Conservation (phyloP, 2,329 filamentous ascomycete genomes). For the Aspergillus quadrilineatus region DNA sequence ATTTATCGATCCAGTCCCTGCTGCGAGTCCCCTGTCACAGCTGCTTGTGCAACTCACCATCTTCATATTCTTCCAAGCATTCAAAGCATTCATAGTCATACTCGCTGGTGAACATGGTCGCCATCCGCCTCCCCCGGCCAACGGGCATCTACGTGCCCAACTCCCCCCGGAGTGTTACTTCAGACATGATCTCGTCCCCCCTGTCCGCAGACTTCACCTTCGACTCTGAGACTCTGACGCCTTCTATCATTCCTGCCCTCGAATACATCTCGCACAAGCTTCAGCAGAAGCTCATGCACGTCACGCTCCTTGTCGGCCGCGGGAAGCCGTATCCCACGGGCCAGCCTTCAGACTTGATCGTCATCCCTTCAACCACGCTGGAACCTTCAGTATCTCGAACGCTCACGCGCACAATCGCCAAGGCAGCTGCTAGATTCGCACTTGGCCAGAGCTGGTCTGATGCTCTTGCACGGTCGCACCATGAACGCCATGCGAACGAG, state of each 20-base stretch:
- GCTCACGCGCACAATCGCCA: constrained; percentile 36
- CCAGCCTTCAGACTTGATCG: constrained; percentile 38
- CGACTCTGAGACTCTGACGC: constrained; percentile 37
- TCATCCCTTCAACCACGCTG: constrained; percentile 38
- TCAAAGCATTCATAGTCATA: background rate
- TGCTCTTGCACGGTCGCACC: constrained; percentile 36
- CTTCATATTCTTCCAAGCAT: background rate
- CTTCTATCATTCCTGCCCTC: constrained; percentile 39
- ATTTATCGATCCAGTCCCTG: background rate
- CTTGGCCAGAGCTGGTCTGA: constrained; percentile 41
- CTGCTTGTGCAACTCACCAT: background rate
- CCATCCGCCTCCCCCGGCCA: constrained; percentile 36
- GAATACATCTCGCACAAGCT: constrained; percentile 45
- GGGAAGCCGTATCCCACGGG: constrained; percentile 41
- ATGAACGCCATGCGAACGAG: constrained; percentile 37
- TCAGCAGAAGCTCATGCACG: constrained; percentile 39
- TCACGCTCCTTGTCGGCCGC: constrained; percentile 43
- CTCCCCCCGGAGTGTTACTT: constrained; percentile 37
- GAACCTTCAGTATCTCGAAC: constrained; percentile 31
- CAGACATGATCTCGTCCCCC: constrained; percentile 44
- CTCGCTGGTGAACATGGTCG: constrained; percentile 29
- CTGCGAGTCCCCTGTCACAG: background rate
- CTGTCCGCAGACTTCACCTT: constrained; percentile 40
- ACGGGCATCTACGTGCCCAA: constrained; percentile 37
- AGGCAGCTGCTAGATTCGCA: constrained; percentile 39